A percentile compares a stretch with the other conserved stretches of the same genome.
Conservation (phyloP, 441 rosid species). For the Jatropha podagrica region DNA sequence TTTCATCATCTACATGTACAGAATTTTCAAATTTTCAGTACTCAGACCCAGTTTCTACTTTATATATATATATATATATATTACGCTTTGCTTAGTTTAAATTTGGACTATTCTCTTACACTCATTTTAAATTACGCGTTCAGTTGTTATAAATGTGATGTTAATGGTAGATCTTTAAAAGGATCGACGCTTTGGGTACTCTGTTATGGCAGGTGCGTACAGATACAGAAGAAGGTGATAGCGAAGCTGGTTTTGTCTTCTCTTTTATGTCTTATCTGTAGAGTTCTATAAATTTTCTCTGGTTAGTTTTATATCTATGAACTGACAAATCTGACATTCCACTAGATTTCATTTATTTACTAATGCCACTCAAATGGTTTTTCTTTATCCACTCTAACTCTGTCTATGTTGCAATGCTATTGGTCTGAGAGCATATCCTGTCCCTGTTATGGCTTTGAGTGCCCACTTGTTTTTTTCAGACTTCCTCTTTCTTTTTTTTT, state of each 20-base stretch:
- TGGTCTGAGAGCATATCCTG: conserved; percentile 1
- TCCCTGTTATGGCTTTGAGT: conserved; percentile 23
- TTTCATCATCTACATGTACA: conserved; percentile 38
- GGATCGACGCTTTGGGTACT: conserved; percentile 10
- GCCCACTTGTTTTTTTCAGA: conserved; percentile 1
- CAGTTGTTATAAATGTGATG: neutral
- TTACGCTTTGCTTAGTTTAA: neutral
- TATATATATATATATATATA: neutral
- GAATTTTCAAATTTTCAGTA: conserved; percentile 18
- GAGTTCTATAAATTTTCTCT: neutral
- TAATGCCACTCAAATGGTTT: conserved; percentile 18
- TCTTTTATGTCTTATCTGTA: conserved; percentile 25
- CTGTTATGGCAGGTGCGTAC: conserved; percentile 3
- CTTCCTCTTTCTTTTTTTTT: neutral
- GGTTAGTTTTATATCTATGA: conserved; percentile 23
- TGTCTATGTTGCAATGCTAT: neutral
- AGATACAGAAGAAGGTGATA: neutral
- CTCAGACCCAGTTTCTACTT: conserved; percentile 25
- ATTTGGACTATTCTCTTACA: neutral
- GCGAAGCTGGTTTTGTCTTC: conserved; percentile 31
- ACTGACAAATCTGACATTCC: conserved; percentile 53
- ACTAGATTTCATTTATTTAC: conserved; percentile 42
- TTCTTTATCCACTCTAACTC: conserved; percentile 17
- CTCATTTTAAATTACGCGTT: neutral
- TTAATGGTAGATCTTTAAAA: neutral